Evolutionary conservation across 805 yeast genomes (phyloP).

Genomic region (Suhomyces emberorum): DNA sequence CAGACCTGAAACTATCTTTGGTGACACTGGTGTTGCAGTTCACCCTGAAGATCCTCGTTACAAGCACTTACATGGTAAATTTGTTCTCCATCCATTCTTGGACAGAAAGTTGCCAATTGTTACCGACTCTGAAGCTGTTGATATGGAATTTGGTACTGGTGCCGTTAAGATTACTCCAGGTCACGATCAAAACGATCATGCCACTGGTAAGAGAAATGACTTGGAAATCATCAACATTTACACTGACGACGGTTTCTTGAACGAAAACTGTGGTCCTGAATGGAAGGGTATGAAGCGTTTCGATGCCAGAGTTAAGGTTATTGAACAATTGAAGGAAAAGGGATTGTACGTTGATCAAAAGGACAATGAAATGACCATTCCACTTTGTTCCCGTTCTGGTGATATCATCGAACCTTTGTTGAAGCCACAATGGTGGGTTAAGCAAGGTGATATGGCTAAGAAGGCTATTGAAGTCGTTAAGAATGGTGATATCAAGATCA

Average conservation of each 20-base stretch:
- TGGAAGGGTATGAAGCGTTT: conserved; percentile 91
- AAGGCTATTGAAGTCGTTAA: conserved; percentile 84
- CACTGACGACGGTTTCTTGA: conserved; percentile 88
- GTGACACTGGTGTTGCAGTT: conserved; percentile 97
- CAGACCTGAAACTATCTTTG: conserved; percentile 97
- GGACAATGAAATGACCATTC: conserved; percentile 95
- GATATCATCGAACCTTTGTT: conserved; percentile 94
- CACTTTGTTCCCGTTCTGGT: conserved; percentile 93
- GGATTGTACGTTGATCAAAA: conserved; percentile 80
- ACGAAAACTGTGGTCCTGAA: conserved; percentile 84
- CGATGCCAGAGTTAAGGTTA: conserved; percentile 84
- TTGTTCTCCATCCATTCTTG: conserved; percentile 84
- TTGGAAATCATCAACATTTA: conserved; percentile 85
- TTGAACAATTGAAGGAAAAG: conserved; percentile 69
- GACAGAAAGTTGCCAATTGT: conserved; percentile 84
- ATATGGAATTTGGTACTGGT: conserved; percentile 99
- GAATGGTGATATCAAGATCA: conserved; percentile 73
- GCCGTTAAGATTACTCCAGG: conserved; percentile 99
- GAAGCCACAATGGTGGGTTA: conserved; percentile 99
- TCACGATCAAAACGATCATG: conserved; percentile 95
- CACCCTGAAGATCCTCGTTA: conserved; percentile 95
- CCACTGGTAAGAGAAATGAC: conserved; percentile 90
- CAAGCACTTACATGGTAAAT: conserved; percentile 92
- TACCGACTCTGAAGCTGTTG: conserved; percentile 90
- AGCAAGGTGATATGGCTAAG: conserved; percentile 83